Base-by-base conservation (phyloP, 2,329 filamentous ascomycete species). In the Leptosphaerulina australis region DNA sequence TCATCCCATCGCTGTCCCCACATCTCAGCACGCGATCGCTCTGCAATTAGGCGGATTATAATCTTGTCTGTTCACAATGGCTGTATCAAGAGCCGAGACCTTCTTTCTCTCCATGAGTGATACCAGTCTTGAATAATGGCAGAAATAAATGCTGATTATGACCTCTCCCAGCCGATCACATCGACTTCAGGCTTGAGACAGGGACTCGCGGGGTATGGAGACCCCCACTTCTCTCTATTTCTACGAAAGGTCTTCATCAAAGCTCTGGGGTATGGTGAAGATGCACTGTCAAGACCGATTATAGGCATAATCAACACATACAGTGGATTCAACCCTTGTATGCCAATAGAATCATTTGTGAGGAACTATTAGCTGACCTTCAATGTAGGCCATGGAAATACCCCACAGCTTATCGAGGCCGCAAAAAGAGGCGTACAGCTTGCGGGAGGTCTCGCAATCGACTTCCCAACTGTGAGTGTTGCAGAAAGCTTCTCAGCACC, bases 201-300 rank as follows among this genome's bases (percentile, higher is more conserved):
- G 59, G 84, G 83, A 1, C 78, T 90, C 1, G 81, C 86, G 2
- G 83, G 82, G 0, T 90, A 90, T 59, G 88, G 88, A 34, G 88
- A 91, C 59, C 77, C 86, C 5, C 87, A 90, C 70, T 91, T 91
- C 74, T 87, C 85, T 0, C 79, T 90, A 2, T 90, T 90, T 63
- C 78, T 90, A 0, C 81, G 88, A 25, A 90, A 90, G 63, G 87
- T 86, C 18, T 90, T 90, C 70, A 90, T 90, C 75, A 90, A 90
- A 69, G 86, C 87, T 0, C 77, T 89, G 1, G 88, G 88, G 0
- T 90, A 89, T 68, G 84, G 83, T 50, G 87, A 90, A 58, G 86
- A 88, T 62, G 84, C 87, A 0, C 80, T 91, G 0, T 84, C 84
- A 0, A 75, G 86, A 1, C 87, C 88, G 2, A 88, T 90, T 45